Percentiles rank a stretch among this genome's conserved stretches.
These are phyloP conservation scores for Coleophoma eucalyptorum DNA, from an alignment of 2,329 filamentous ascomycete genomes.

Conservation along the genomic window DNA sequence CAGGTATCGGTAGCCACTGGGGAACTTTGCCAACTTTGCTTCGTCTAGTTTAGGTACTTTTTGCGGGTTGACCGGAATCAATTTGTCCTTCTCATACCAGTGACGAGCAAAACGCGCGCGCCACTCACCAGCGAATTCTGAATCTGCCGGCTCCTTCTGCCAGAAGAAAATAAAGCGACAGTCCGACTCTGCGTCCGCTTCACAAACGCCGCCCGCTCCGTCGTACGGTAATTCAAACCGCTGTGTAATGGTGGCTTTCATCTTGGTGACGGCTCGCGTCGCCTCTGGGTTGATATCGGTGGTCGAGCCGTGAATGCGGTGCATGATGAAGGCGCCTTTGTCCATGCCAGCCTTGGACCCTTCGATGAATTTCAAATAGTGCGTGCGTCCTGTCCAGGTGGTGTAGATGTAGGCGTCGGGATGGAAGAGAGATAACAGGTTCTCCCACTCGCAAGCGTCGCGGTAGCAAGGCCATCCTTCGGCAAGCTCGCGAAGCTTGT, in stretches of 20 bases:
- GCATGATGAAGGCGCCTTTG: conserved; percentile 39
- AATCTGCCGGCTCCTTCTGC: conserved; percentile 2
- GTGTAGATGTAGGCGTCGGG: conserved; percentile 44
- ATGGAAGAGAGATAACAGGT: conserved; percentile 46
- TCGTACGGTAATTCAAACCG: conserved; percentile 27
- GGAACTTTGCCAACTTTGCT: conserved; percentile 34
- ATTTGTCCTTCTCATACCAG: conserved; percentile 50
- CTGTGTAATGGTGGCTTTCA: conserved; percentile 48
- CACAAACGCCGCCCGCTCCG: conserved; percentile 29
- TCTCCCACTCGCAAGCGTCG: conserved; percentile 49
- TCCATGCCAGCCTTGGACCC: conserved; percentile 36
- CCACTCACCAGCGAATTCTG: conserved; percentile 28
- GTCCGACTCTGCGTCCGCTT: conserved; percentile 42
- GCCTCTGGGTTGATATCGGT: conserved; percentile 37
- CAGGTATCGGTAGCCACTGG: conserved; percentile 39
- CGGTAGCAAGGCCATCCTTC: conserved; percentile 11
- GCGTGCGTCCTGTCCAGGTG: conserved; percentile 42
- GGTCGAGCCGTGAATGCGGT: conserved; percentile 36
- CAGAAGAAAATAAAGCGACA: conserved; percentile 44
- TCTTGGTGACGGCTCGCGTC: conserved; percentile 40
- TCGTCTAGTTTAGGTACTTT: conserved; percentile 37
- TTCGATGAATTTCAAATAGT: conserved; percentile 35
- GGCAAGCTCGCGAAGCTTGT: conserved; percentile 42
- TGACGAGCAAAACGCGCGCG: conserved; percentile 39
- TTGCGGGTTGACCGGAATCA: conserved; percentile 39